Evolutionary conservation across 805 yeast species (phyloP).

Genomic region (Cephaloascus albidus): DNA sequence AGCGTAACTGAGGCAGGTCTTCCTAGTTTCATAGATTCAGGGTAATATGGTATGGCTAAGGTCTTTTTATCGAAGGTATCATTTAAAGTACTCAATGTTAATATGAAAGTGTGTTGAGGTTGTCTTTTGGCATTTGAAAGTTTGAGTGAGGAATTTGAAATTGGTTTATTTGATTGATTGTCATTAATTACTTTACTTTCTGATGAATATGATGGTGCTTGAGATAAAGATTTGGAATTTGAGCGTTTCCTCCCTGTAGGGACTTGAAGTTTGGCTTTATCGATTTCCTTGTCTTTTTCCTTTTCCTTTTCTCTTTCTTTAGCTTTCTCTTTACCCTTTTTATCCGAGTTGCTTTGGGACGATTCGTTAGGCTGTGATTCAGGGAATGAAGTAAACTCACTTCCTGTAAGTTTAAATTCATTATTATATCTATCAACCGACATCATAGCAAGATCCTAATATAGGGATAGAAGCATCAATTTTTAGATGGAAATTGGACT

Average conservation of each 20-base stretch:
- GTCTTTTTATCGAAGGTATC: slow-evolving; percentile 76
- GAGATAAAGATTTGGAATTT: background rate
- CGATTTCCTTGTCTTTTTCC: too few species aligned
- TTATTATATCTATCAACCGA: background rate
- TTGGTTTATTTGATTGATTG: background rate
- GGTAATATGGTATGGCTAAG: slow-evolving; percentile 68
- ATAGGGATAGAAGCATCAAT: too few species aligned
- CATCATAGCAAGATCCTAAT: background rate
- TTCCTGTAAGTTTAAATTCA: background rate
- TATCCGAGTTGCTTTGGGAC: too few species aligned
- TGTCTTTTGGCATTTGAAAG: background rate
- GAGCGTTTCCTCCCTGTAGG: background rate
- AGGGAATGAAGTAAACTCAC: background rate
- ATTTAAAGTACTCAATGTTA: slow-evolving; percentile 71
- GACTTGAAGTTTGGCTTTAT: too few species aligned
- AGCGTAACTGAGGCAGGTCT: slow-evolving; percentile 70
- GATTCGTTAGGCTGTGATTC: too few species aligned
- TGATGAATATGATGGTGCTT: background rate
- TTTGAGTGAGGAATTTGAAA: background rate
- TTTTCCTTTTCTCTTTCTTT: too few species aligned
- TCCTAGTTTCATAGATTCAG: slow-evolving; percentile 81
- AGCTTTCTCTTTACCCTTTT: too few species aligned
- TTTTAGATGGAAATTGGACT: too few species aligned
- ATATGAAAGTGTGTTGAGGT: slow-evolving; percentile 28
- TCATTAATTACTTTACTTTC: too few species aligned